Evolutionary conservation across 148 eudicot genomes (phyloP).

Genomic region (Amaranthus hypochondriacus): DNA sequence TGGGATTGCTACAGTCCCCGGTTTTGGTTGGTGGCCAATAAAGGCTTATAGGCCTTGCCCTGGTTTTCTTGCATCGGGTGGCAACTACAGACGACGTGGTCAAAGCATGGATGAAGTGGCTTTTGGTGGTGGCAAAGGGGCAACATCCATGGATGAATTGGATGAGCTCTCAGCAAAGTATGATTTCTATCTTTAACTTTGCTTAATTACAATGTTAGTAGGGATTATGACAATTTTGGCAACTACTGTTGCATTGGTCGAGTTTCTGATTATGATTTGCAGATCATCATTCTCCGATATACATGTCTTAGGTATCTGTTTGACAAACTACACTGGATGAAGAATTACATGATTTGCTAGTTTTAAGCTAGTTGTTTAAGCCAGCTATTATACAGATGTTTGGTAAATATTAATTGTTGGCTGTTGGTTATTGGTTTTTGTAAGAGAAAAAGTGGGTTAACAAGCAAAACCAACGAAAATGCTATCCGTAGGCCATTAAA

Average conservation of each 20-base stretch:
- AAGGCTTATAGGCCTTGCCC: conserved; percentile 97
- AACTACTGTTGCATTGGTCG: not conserved
- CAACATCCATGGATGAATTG: conserved; percentile 23
- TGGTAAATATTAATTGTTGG: no score
- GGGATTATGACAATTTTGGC: not conserved
- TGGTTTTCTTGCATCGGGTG: conserved; percentile 75
- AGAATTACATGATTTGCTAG: no score
- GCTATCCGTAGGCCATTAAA: no score
- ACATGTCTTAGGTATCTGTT: not conserved
- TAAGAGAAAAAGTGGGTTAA: no score
- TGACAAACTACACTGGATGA: no score
- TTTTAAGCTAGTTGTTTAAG: no score
- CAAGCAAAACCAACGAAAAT: no score
- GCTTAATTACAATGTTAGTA: not conserved
- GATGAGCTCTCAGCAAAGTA: conserved; percentile 46
- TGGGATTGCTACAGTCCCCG: conserved; percentile 84
- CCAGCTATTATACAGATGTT: no score
- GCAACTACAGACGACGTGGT: conserved; percentile 70
- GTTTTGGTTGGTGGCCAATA: conserved; percentile 99
- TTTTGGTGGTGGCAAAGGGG: conserved; percentile 41
- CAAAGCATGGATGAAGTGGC: conserved; percentile 93
- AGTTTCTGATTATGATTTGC: not conserved
- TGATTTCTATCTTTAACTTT: not conserved
- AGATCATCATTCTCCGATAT: not conserved
- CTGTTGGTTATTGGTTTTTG: no score